These are phyloP conservation scores for Plasmopara halstedii DNA, from an alignment of 352 stramenopile species.

Conservation along the genomic window DNA sequence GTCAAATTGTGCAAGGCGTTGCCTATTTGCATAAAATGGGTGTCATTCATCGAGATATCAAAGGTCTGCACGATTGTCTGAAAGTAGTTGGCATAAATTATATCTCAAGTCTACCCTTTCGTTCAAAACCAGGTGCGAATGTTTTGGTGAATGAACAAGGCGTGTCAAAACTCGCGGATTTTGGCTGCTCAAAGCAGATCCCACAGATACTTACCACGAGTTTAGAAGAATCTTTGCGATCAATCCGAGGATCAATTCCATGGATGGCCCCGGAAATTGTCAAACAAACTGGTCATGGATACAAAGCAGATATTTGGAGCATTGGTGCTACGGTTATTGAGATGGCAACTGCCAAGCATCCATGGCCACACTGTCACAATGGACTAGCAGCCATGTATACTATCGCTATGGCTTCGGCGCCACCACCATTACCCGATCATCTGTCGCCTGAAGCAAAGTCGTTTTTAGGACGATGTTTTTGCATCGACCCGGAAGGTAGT, in stretches of 20 bases:
- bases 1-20: slow-evolving; percentile 88
- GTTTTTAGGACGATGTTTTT: slow-evolving; percentile 65
- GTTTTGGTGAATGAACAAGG: slow-evolving; percentile 85
- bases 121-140: slow-evolving; percentile 48
- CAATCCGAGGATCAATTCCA: slow-evolving; percentile 77
- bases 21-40: slow-evolving; percentile 88
- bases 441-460: slow-evolving; percentile 40
- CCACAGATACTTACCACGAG: slow-evolving; percentile 70
- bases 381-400: slow-evolving; percentile 58
- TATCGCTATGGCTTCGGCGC: slow-evolving; percentile 45
- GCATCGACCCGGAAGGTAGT: slow-evolving; percentile 58
- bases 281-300: slow-evolving; percentile 64
- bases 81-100: background rate
- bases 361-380: slow-evolving; percentile 56
- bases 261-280: slow-evolving; percentile 82
- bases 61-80: slow-evolving; percentile 30
- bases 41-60: slow-evolving; percentile 93
- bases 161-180: slow-evolving; percentile 84
- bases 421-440: slow-evolving; percentile 44
- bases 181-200: slow-evolving; percentile 86
- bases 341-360: slow-evolving; percentile 70
- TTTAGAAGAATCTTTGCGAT: slow-evolving; percentile 72
- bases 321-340: slow-evolving; percentile 74
- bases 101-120: background rate
- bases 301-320: slow-evolving; percentile 78